Evolutionary conservation across 148 eudicot genomes (phyloP), one percentile per base, ranked within the genome.

Genomic region (Silene uniflora): DNA sequence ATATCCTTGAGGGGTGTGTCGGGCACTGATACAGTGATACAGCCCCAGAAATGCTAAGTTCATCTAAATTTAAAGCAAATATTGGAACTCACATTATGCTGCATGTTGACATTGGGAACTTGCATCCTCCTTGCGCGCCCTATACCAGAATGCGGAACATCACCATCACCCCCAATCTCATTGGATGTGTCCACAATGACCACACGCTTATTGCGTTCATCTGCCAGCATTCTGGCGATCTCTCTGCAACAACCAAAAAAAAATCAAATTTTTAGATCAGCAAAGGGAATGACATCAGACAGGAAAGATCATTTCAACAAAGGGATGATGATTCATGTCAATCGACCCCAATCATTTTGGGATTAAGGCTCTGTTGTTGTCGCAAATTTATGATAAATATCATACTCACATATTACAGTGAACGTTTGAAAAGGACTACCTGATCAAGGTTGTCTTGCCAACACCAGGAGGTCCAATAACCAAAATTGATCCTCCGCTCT

Each of bases 391-490:
- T 46, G 44, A 23, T 14, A 72, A n/a, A 42, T 19, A 5, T 9
- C 29, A 60, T 5, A n/a, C 25, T 32, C 23, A 52, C 24, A 44
- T n/a, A 66, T 9, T 32, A 44, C 27, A 12, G 25, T 23, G 54
- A n/a, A 54, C 67, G 55, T 49, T 60, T 17, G 67, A 18, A 65
- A 75, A 76, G 58, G 52, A 62, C 73, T 86, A 95, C 98, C 98
- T 92, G 86, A 95, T 95, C 71, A 95, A 83, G 77, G 98, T 95
- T 67, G 97, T 95, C 84, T 95, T 95, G 75, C 98, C 98, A 72
- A 95, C 98, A 81, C 98, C 98, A 70, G 98, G 98, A 60, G 98
- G 98, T 69, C 98, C 98, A 78, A 95, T 89, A 75, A 95, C 92
- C 90, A 95, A 90, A 71, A 95, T 87, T 71, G 98, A 95, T 81